A percentile compares a stretch with the other conserved stretches of the same genome.
These are phyloP conservation scores for Catunica adiposa DNA, from an alignment of 2,329 filamentous ascomycete genomes.

Conservation along the genomic window DNA sequence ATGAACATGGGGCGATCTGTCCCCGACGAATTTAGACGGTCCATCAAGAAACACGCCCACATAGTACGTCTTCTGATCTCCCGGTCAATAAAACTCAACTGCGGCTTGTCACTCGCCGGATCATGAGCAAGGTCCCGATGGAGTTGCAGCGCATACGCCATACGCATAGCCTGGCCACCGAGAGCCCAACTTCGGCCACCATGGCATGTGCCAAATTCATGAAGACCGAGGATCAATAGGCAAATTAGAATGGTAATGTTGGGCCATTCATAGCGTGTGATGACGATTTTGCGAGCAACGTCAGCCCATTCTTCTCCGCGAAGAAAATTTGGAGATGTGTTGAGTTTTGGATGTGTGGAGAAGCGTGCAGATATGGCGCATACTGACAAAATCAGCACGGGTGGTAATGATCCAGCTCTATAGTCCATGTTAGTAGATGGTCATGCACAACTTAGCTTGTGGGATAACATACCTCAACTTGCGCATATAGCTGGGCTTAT, in stretches of 20 bases:
- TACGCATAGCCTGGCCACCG: slow-evolving; percentile 83
- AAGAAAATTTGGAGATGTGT: slow-evolving; percentile 58
- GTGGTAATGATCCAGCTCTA: slow-evolving; percentile 63
- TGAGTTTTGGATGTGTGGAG: slow-evolving; percentile 70
- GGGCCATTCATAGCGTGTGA: slow-evolving; percentile 78
- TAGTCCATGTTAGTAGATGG: slow-evolving; percentile 11
- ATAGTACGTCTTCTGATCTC: slow-evolving; percentile 87
- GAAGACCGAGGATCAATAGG: slow-evolving; percentile 70
- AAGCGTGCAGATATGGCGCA: slow-evolving; percentile 93
- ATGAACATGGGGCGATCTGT: slow-evolving; percentile 85
- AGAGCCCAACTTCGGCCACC: slow-evolving; percentile 92
- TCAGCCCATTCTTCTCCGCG: slow-evolving; percentile 84
- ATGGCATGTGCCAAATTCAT: slow-evolving; percentile 94
- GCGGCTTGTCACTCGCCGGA: slow-evolving; percentile 30
- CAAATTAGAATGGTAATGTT: slow-evolving; percentile 94
- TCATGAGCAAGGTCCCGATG: slow-evolving; percentile 84
- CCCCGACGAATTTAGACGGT: slow-evolving; percentile 90
- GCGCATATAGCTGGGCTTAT: slow-evolving; percentile 95
- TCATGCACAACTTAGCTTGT: neutral
- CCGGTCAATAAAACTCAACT: slow-evolving; percentile 76
- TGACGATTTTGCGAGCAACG: slow-evolving; percentile 71
- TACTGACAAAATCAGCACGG: slow-evolving; percentile 81
- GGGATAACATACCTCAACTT: slow-evolving; percentile 48
- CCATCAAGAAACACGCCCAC: slow-evolving; percentile 98
- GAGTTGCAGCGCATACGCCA: slow-evolving; percentile 90